Base-by-base conservation (phyloP, 1,284 basidiomycete genomes). In the Pholiota adiposa region DNA sequence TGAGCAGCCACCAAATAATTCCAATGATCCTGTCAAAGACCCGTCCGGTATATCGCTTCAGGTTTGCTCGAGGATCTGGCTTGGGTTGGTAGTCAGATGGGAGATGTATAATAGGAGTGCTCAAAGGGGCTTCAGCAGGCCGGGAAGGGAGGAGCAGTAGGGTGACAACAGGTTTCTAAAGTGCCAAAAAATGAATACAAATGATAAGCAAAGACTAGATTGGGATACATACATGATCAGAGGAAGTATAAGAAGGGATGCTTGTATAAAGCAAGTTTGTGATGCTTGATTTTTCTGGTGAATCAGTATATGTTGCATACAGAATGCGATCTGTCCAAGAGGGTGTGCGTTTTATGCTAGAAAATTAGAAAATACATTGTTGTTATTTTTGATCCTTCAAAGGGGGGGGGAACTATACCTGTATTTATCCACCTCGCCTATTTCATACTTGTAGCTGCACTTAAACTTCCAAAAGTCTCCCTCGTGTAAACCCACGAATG, bases 261-360 rank as follows among this genome's bases (percentile, higher is more conserved):
- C 84, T 86, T 16, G 91, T 93, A 70, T 92, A 93, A 40, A 91
- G 69, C 7, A 91, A 59, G 63, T 88, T 90, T 2, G 72, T 79
- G 59, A 92, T 87, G 49, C 75, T 72, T 0, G 88, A 88, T 54
- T 75, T 69, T 16, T 84, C 76, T 5, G 80, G 79, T 4, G 81
- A 79, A 70, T 94, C 93, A n/a, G 83, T 81, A 67, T 90, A 80
- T 5, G 93, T 93, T 1, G 91, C 83, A 72, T 95, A 97, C 66
- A 99, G 78, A 50, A 99, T 87, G 44, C 97, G 86, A 75, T 99
- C 97, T 21, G 96, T 98, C 93, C 96, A 99, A 19, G 96, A 90
- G 0, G 97, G 97, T 5, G 83, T 81, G 6, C 97, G 87, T 70
- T 89, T 93, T 25, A 77, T 75, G 71, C 87, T 93, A 40, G 41